phyloP scores from a whole-genome alignment of 768 basidiomycete species.

The Boletus bicolor region DNA sequence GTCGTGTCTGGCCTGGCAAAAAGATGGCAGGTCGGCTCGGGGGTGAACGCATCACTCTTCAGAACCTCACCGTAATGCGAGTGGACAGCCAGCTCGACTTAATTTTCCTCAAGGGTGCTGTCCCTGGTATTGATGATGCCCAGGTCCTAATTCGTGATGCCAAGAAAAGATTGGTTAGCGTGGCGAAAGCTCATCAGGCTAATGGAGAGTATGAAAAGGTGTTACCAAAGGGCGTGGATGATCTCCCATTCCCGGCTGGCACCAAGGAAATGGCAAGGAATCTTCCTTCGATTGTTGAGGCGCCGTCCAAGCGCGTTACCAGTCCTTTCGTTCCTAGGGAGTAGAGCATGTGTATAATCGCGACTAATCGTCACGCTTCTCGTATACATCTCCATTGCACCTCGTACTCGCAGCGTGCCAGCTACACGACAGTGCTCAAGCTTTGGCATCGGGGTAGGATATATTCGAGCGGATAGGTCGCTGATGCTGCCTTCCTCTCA shows the following conservation, averaged over 20 bases:
- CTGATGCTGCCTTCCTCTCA: not conserved
- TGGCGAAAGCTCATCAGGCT: conserved; percentile 60
- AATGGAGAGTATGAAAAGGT: conserved; percentile 75
- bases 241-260: conserved; percentile 91
- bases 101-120: conserved; percentile 85
- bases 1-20: conserved; percentile 93
- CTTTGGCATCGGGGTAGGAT: not conserved
- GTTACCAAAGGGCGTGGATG: conserved; percentile 76
- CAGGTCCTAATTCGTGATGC: conserved; percentile 86
- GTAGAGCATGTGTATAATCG: conserved; percentile 29
- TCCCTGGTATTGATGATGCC: conserved; percentile 87
- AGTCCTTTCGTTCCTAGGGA: conserved; percentile 80
- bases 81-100: conserved; percentile 85
- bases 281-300: conserved; percentile 64
- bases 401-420: not conserved
- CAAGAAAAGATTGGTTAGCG: conserved; percentile 75
- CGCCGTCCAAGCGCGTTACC: conserved; percentile 68
- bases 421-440: not conserved
- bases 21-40: conserved; percentile 98
- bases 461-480: not conserved
- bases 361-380: conserved; percentile 1
- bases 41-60: conserved; percentile 72
- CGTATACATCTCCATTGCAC: conserved; percentile 1
- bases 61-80: conserved; percentile 86
- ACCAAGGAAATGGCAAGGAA: conserved; percentile 68